Conservation (phyloP, 2,329 filamentous ascomycete genomes). For the Sarocladium brachiariae region DNA sequence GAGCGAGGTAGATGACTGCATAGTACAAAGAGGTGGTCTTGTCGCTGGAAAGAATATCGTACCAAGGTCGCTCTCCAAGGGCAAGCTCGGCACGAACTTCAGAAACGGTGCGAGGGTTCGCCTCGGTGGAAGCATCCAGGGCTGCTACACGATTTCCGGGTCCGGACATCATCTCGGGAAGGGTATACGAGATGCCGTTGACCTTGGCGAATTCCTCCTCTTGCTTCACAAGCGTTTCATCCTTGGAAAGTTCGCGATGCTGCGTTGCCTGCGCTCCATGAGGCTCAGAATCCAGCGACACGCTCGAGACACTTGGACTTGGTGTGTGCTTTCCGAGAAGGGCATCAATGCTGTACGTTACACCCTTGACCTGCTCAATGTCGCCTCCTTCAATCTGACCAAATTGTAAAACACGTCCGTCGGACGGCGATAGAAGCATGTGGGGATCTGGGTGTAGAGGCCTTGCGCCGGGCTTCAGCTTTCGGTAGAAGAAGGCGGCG, state of each 20-base stretch:
- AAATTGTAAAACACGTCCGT: constrained; percentile 86
- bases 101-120: constrained; percentile 63
- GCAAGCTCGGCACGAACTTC: constrained; percentile 82
- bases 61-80: constrained; percentile 63
- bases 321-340: constrained; percentile 67
- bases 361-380: constrained; percentile 97
- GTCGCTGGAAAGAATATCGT: constrained; percentile 54
- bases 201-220: constrained; percentile 91
- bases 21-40: constrained; percentile 78
- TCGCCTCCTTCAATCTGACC: constrained; percentile 88
- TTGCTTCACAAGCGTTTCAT: constrained; percentile 63
- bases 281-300: constrained; percentile 16
- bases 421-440: constrained; percentile 78
- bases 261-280: constrained; percentile 17
- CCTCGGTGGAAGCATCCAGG: constrained; percentile 64
- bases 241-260: constrained; percentile 31
- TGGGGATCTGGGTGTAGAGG: constrained; percentile 77
- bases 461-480: constrained; percentile 78
- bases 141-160: constrained; percentile 41
- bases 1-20: constrained; percentile 89
- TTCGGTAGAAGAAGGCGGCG: constrained; percentile 94
- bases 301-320: constrained; percentile 44
- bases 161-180: constrained; percentile 84
- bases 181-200: constrained; percentile 92
- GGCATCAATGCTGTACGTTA: constrained; percentile 94